Base-by-base conservation (phyloP, 2,329 filamentous ascomycete species). In the Alternaria atra region DNA sequence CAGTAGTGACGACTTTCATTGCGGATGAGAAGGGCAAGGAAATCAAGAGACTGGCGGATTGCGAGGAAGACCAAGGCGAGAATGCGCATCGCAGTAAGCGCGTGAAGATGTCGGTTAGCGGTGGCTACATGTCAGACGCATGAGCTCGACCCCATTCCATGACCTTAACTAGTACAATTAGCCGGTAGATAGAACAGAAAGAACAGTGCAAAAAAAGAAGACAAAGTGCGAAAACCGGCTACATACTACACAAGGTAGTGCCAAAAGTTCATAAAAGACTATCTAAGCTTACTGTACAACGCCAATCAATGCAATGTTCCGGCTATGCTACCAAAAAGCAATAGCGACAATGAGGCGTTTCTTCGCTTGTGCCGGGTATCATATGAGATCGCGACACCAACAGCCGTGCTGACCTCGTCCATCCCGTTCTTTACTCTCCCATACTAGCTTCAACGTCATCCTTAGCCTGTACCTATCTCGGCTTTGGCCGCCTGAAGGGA, bases 401-500 rank as follows among this genome's bases (percentile, higher is more conserved):
- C 8, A 30, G 43, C n/a, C 27, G 0, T 29, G 25, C 8, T 15
- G 15, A 29, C 15, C 25, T 17, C 27, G 15, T 6, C 12, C 7
- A 47, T 13, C 25, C 15, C 12, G 20, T 42, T 42, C 20, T 12
- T 25, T 8, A 2, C 27, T 2, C 43, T 47, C 29, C 4, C 4
- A 17, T 32, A 10, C 7, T 52, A 20, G 32, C 50, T 13, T 37
- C 32, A 52, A 17, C 35, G 5, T 40, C 50, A 10, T 39, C 25
- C 50, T 35, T 13, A 25, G 10, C 25, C 34, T 37, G 34, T 37
- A 20, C 3, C 29, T 50, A 60, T 27, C 10, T 40, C n/a, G 46
- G 32, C 9, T 55, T 65, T 25, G 77, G 75, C 35, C 76, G 65
- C 48, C 73, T 73, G 51, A 84, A 83, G 1, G 82, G 81, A 77